These are phyloP conservation scores for Populus trichocarpa DNA, from an alignment of 441 rosid species.

Conservation along the genomic window DNA sequence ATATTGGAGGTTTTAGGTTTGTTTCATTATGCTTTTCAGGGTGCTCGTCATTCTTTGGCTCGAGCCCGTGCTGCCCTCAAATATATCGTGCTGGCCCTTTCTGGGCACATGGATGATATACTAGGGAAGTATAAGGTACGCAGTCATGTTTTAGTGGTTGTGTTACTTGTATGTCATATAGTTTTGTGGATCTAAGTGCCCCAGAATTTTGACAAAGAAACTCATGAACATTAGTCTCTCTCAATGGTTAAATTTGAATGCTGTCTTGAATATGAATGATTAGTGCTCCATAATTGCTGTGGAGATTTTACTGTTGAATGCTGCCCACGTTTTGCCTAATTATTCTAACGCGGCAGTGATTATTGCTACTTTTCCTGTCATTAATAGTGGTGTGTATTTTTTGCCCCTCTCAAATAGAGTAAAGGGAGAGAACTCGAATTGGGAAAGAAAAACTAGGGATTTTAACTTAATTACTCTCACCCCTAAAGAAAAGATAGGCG, in stretches of 20 bases:
- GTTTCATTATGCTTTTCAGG: constrained; percentile 37
- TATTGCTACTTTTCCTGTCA: too few relatives aligned
- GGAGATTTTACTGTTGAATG: too few relatives aligned
- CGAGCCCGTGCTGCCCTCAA: constrained; percentile 78
- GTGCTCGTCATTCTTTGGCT: constrained; percentile 41
- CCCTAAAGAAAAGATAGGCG: neutral
- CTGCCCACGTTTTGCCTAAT: too few relatives aligned
- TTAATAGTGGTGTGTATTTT: too few relatives aligned
- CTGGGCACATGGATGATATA: constrained; percentile 84
- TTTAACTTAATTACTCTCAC: neutral
- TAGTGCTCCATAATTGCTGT: neutral
- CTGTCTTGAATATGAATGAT: neutral
- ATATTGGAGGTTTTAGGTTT: constrained; percentile 18
- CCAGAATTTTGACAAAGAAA: neutral
- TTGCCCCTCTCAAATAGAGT: too few relatives aligned
- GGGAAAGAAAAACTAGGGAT: too few relatives aligned
- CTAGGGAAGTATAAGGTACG: constrained; percentile 76
- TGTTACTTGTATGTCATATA: neutral
- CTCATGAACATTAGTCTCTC: constrained; percentile 8
- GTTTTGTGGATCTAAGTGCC: neutral
- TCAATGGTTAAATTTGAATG: neutral
- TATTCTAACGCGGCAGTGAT: too few relatives aligned
- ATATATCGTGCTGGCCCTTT: constrained; percentile 73
- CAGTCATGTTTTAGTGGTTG: constrained; percentile 9
- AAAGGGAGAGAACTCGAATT: too few relatives aligned